Percentiles rank a stretch among this genome's conserved stretches.
These are phyloP conservation scores for Xylaria sp. DNA, from an alignment of 2,329 filamentous ascomycete species.

Conservation along the genomic window DNA sequence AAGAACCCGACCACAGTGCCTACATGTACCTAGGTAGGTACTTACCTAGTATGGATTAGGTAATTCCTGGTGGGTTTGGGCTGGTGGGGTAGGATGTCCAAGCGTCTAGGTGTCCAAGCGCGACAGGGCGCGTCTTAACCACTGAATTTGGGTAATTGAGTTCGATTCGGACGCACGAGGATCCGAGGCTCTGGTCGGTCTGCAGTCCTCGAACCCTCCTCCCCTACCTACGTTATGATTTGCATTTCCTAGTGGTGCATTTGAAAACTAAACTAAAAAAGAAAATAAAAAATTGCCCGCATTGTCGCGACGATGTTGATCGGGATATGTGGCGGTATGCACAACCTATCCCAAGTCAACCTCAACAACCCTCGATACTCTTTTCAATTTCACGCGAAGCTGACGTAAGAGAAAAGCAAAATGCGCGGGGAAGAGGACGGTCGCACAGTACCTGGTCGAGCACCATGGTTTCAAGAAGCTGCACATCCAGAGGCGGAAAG, in stretches of 20 bases:
- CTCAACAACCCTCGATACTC: background rate
- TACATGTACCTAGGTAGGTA: background rate
- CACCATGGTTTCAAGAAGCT: conserved; percentile 84
- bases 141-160: conserved; percentile 6
- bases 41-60: conserved; percentile 4
- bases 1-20: background rate
- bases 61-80: background rate
- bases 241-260: background rate
- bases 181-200: background rate
- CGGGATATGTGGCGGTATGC: conserved; percentile 76
- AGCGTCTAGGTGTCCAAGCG: background rate
- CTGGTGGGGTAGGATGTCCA: background rate
- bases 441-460: conserved; percentile 86
- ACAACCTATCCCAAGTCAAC: conserved; percentile 5
- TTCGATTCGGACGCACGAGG: background rate
- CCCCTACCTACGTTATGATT: background rate
- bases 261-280: background rate
- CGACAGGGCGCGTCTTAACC: conserved; percentile 24
- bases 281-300: background rate
- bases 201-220: background rate
- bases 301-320: conserved; percentile 66
- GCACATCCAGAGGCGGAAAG: conserved; percentile 57
- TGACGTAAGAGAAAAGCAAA: conserved; percentile 65
- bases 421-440: conserved; percentile 90
- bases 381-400: conserved; percentile 13